A percentile compares a stretch with the other conserved stretches of the same genome.
Conservation (phyloP, 2,329 filamentous ascomycete genomes). For the Pestalotiopsis sp. region DNA sequence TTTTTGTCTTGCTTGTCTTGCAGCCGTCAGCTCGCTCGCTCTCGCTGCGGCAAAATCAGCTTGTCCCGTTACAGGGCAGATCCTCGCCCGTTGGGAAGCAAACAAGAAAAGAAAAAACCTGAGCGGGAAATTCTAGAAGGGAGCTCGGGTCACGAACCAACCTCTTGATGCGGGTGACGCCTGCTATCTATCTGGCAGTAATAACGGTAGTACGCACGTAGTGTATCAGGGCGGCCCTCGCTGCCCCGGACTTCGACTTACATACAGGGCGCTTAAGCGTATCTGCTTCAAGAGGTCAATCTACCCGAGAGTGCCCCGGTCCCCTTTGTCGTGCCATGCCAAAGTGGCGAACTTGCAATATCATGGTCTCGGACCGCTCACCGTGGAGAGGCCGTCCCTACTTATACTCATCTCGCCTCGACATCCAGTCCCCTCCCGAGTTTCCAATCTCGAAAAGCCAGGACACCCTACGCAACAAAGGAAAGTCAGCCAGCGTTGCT, state of each 20-base stretch:
- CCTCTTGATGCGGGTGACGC: constrained; percentile 8
- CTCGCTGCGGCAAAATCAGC: not conserved
- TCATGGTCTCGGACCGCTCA: not conserved
- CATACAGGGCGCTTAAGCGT: constrained; percentile 5
- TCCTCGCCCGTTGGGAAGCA: constrained; percentile 11
- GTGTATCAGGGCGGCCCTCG: not conserved
- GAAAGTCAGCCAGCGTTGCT: constrained; percentile 14
- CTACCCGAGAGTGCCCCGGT: constrained; percentile 7
- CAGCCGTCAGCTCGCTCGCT: not conserved
- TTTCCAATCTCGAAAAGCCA: constrained; percentile 3
- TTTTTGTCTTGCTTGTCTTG: constrained; percentile 6
- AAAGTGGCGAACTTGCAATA: constrained; percentile 15
- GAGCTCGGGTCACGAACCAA: constrained; percentile 11
- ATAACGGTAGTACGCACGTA: too few relatives aligned
- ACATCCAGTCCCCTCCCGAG: not conserved
- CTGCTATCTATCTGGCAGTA: not conserved
- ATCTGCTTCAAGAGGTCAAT: constrained; percentile 1
- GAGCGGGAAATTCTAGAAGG: constrained; percentile 3
- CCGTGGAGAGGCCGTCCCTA: not conserved
- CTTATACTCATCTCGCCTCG: constrained; percentile 2
- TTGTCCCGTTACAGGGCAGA: constrained; percentile 10
- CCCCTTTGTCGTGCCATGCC: constrained; percentile 6
- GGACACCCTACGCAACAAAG: constrained; percentile 7
- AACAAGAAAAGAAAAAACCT: not conserved
- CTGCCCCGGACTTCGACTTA: constrained; percentile 8